Percentiles rank a stretch among this genome's conserved stretches.
Conservation (phyloP, 2,329 filamentous ascomycete species). For the Colletotrichum plurivorum region DNA sequence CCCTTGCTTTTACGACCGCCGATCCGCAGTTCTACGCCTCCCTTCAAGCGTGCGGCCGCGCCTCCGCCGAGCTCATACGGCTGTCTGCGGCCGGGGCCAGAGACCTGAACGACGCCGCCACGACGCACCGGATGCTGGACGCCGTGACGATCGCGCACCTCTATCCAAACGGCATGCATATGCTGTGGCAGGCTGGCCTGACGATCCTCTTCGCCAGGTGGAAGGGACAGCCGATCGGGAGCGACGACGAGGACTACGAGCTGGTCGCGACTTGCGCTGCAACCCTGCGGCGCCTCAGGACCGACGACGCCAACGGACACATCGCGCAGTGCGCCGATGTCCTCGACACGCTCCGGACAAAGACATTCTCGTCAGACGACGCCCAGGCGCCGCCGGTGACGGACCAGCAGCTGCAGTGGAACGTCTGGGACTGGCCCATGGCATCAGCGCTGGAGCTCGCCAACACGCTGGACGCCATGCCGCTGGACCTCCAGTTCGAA, state of each 20-base stretch:
- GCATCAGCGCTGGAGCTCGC: conserved; percentile 45
- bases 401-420: conserved; percentile 44
- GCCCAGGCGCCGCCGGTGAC: conserved; percentile 16
- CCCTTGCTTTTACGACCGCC: conserved; percentile 43
- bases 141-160: conserved; percentile 36
- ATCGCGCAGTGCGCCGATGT: conserved; percentile 44
- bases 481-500: conserved; percentile 41
- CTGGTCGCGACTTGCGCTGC: conserved; percentile 39
- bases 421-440: conserved; percentile 48
- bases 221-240: conserved; percentile 41
- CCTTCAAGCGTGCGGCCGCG: conserved; percentile 40
- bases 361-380: conserved; percentile 41
- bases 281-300: conserved; percentile 34
- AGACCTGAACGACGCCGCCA: not conserved
- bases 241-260: conserved; percentile 36
- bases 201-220: conserved; percentile 44
- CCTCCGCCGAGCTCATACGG: conserved; percentile 34
- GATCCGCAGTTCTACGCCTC: conserved; percentile 43
- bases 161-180: conserved; percentile 45
- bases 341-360: conserved; percentile 40
- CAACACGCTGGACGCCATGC: conserved; percentile 44
- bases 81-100: not conserved
- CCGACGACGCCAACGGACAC: conserved; percentile 35
- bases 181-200: conserved; percentile 46
- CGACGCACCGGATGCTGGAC: not conserved